Conservation (phyloP, 768 basidiomycete genomes). For the Tubosaeta sp. region DNA sequence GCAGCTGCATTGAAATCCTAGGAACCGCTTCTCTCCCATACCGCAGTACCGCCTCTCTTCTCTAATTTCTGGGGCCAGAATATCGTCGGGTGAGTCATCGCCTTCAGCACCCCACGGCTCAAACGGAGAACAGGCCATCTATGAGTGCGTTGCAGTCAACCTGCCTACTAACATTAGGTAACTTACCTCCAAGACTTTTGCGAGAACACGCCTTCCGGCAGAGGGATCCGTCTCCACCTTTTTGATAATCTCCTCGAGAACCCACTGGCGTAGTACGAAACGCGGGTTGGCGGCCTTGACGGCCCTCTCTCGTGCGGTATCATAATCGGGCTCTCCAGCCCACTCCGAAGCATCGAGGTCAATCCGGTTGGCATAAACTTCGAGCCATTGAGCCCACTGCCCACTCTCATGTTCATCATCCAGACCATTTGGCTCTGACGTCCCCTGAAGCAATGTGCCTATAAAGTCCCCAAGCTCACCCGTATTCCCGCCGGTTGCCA, state of each 20-base stretch:
- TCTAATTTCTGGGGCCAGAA: conserved; percentile 52
- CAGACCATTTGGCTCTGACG: conserved; percentile 43
- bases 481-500: conserved; percentile 19
- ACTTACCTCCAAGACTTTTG: conserved; percentile 77
- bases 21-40: conserved; percentile 66
- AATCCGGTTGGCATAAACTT: conserved; percentile 56
- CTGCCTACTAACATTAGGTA: background rate
- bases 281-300: conserved; percentile 74
- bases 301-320: conserved; percentile 44
- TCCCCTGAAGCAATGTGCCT: conserved; percentile 40
- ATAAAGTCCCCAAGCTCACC: conserved; percentile 39
- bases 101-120: conserved; percentile 83
- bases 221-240: conserved; percentile 63
- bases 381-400: conserved; percentile 64
- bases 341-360: conserved; percentile 47
- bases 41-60: conserved; percentile 78
- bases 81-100: conserved; percentile 38
- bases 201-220: conserved; percentile 63
- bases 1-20: conserved; percentile 93
- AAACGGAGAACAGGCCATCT: conserved; percentile 89
- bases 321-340: conserved; percentile 35
- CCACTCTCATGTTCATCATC: conserved; percentile 42
- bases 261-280: conserved; percentile 93
- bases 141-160: background rate
- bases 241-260: conserved; percentile 88